phyloP scores from a whole-genome alignment of 768 basidiomycete genomes.

The Hebeloma cylindrosporum region DNA sequence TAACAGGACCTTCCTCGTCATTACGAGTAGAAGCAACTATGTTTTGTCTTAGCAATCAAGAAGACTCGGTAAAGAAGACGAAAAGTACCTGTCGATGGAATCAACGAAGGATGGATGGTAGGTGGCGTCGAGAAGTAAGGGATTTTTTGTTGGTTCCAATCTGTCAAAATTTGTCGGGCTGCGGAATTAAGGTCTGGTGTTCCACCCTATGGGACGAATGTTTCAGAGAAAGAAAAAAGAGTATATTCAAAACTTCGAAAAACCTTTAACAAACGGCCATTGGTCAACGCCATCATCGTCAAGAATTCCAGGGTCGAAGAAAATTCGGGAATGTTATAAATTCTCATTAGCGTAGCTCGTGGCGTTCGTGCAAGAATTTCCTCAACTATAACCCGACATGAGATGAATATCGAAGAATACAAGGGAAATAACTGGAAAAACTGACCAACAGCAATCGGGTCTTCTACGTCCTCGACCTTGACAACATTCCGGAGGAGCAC shows the following conservation, averaged over 20 bases:
- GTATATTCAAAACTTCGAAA: background rate
- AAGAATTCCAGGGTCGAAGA: slow-evolving; percentile 77
- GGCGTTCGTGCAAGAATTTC: slow-evolving; percentile 80
- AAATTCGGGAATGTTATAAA: slow-evolving; percentile 84
- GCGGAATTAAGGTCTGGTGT: slow-evolving; percentile 84
- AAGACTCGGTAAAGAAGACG: background rate
- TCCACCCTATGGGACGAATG: slow-evolving; percentile 59
- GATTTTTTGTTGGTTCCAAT: slow-evolving; percentile 98
- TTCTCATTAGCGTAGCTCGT: slow-evolving; percentile 66
- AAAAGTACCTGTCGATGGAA: slow-evolving; percentile 49
- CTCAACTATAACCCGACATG: slow-evolving; percentile 57
- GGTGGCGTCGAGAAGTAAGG: slow-evolving; percentile 87
- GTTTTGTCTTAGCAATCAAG: background rate
- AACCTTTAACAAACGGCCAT: slow-evolving; percentile 84
- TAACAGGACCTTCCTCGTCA: slow-evolving; percentile 28
- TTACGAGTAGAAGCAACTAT: slow-evolving; percentile 27
- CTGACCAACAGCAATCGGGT: slow-evolving; percentile 87
- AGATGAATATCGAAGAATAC: background rate
- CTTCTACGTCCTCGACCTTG: slow-evolving; percentile 87
- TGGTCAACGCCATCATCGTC: slow-evolving; percentile 83
- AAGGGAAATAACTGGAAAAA: slow-evolving; percentile 8
- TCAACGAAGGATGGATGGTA: slow-evolving; percentile 69
- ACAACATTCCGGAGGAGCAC: slow-evolving; percentile 85
- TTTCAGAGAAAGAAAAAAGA: slow-evolving; percentile 1
- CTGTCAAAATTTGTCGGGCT: slow-evolving; percentile 77